A percentile compares a stretch with the other conserved stretches of the same genome.
Evolutionary conservation across 345 rosid species (phyloP).

Genomic region (Populus euphratica): DNA sequence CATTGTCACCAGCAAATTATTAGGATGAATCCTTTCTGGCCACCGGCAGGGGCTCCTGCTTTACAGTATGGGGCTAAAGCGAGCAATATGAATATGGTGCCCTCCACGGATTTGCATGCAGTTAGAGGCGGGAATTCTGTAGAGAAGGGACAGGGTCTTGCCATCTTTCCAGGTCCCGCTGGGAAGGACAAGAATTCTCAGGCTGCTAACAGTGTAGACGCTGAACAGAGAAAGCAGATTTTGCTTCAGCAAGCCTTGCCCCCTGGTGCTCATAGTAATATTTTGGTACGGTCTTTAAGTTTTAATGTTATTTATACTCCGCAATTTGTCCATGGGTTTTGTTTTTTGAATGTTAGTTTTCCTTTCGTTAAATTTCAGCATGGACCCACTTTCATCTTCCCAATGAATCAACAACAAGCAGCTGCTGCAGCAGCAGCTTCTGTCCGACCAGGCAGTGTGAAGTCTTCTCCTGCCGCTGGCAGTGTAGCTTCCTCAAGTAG

Average conservation of each 20-base stretch:
- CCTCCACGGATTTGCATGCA: slow-evolving; percentile 71
- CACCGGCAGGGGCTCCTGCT: slow-evolving; percentile 72
- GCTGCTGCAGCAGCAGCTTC: slow-evolving; percentile 65
- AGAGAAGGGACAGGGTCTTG: slow-evolving; percentile 58
- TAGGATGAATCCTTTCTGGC: slow-evolving; percentile 90
- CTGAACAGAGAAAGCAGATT: slow-evolving; percentile 76
- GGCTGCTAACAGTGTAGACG: slow-evolving; percentile 48
- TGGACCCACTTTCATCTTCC: slow-evolving; percentile 81
- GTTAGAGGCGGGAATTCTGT: slow-evolving; percentile 46
- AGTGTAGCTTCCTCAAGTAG: slow-evolving; percentile 38
- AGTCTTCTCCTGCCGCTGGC: slow-evolving; percentile 48
- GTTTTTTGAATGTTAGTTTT: not conserved
- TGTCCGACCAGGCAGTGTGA: slow-evolving; percentile 60
- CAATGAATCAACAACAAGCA: slow-evolving; percentile 81
- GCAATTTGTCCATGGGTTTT: not conserved
- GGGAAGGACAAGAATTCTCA: slow-evolving; percentile 57
- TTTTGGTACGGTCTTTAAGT: slow-evolving; percentile 51
- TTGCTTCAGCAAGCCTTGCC: slow-evolving; percentile 80
- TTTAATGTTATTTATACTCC: not conserved
- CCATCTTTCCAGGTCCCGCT: slow-evolving; percentile 40
- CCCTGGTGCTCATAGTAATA: slow-evolving; percentile 67
- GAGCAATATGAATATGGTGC: slow-evolving; percentile 62
- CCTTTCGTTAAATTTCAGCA: slow-evolving; percentile 45
- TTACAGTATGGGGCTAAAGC: slow-evolving; percentile 75
- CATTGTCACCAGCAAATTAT: slow-evolving; percentile 66